Evolutionary conservation across 2,329 filamentous ascomycete species (phyloP).

Genomic region (Dactylonectria macrodidyma): DNA sequence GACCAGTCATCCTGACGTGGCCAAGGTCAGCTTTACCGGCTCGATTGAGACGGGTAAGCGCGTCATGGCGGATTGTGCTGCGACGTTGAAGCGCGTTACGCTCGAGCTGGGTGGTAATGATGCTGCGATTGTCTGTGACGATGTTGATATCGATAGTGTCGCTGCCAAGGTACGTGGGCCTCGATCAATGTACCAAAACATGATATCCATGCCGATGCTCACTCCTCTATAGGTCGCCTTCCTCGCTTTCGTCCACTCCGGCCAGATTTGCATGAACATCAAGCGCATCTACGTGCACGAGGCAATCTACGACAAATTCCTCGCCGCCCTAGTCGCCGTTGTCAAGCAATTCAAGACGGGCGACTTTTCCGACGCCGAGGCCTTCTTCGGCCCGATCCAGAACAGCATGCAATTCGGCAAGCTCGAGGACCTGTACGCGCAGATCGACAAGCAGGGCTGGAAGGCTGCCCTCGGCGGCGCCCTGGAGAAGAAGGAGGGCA

Average conservation of each 20-base stretch:
- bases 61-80: conserved; percentile 68
- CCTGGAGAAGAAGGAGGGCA: conserved; percentile 34
- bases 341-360: conserved; percentile 58
- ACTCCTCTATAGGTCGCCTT: conserved; percentile 30
- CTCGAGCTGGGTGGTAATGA: conserved; percentile 75
- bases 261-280: conserved; percentile 57
- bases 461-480: conserved; percentile 55
- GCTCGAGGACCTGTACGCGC: conserved; percentile 61
- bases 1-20: conserved; percentile 70
- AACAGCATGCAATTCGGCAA: conserved; percentile 70
- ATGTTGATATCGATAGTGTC: conserved; percentile 64
- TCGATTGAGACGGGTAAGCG: conserved; percentile 72
- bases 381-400: conserved; percentile 68
- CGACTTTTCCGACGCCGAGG: conserved; percentile 59
- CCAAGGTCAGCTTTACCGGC: conserved; percentile 76
- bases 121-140: conserved; percentile 69
- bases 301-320: conserved; percentile 70
- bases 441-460: conserved; percentile 61
- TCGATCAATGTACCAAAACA: not conserved
- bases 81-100: conserved; percentile 72
- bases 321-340: conserved; percentile 51
- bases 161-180: conserved; percentile 26
- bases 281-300: conserved; percentile 76
- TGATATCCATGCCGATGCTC: not conserved
- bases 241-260: conserved; percentile 67